Evolutionary conservation across 345 rosid genomes (phyloP).

Genomic region (Murraya paniculata): DNA sequence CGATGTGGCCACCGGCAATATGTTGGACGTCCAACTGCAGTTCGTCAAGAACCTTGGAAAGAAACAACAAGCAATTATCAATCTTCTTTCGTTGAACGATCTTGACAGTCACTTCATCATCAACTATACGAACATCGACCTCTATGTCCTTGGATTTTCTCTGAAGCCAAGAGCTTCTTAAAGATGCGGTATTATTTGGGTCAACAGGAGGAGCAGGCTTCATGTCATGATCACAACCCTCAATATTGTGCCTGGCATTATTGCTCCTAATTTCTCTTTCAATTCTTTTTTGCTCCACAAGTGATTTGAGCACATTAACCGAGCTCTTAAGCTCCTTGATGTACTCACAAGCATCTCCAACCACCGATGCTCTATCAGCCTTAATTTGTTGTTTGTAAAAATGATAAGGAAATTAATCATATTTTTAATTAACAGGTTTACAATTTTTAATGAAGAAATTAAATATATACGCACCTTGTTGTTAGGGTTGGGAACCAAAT

Average conservation of each 20-base stretch:
- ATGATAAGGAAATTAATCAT: too few species aligned
- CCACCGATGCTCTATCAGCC: conserved; percentile 80
- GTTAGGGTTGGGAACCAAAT: conserved; percentile 60
- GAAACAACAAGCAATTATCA: conserved; percentile 59
- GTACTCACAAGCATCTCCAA: conserved; percentile 76
- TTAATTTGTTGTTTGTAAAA: conserved; percentile 6
- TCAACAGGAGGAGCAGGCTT: conserved; percentile 33
- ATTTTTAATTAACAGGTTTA: too few species aligned
- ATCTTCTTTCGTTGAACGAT: conserved; percentile 75
- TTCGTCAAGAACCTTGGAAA: conserved; percentile 72
- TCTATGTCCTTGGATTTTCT: conserved; percentile 82
- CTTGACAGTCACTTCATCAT: conserved; percentile 85
- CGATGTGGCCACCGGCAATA: conserved; percentile 85
- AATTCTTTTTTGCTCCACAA: conserved; percentile 69
- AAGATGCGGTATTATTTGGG: conserved; percentile 21
- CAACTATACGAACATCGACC: conserved; percentile 79
- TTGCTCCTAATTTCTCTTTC: conserved; percentile 40
- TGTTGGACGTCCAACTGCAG: conserved; percentile 83
- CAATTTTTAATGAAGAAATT: too few species aligned
- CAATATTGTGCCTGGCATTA: conserved; percentile 36
- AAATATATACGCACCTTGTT: conserved; percentile 45
- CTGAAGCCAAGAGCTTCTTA: conserved; percentile 88
- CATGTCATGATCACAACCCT: conserved; percentile 20
- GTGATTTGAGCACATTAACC: conserved; percentile 65
- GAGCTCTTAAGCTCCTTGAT: conserved; percentile 67